Percentiles rank a stretch among this genome's conserved stretches.
Conservation (phyloP, 2,329 filamentous ascomycete species). For the Onygenales sp. region DNA sequence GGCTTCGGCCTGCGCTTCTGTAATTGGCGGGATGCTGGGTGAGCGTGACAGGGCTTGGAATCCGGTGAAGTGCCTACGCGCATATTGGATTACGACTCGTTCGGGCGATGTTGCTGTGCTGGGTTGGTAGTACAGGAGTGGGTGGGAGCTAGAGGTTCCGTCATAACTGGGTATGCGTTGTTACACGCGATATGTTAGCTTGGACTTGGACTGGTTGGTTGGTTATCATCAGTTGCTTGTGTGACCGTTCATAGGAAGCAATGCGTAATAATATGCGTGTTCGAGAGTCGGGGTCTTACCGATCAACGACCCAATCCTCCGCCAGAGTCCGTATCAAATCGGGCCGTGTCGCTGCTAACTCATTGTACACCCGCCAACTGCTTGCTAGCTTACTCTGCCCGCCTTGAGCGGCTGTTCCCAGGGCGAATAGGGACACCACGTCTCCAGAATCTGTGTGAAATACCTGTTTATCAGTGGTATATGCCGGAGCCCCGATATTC, state of each 20-base stretch:
- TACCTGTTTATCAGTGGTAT: slow-evolving; percentile 36
- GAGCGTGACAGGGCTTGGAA: slow-evolving; percentile 35
- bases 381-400: slow-evolving; percentile 46
- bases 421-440: slow-evolving; percentile 41
- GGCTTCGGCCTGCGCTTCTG: slow-evolving; percentile 44
- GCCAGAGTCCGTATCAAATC: slow-evolving; percentile 45
- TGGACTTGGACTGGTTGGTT: background rate
- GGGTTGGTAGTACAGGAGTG: slow-evolving; percentile 38
- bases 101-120: slow-evolving; percentile 38
- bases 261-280: no score
- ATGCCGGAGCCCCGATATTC: slow-evolving; percentile 34
- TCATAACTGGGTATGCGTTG: background rate
- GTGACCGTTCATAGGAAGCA: background rate
- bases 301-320: slow-evolving; percentile 40
- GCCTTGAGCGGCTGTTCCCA: slow-evolving; percentile 39
- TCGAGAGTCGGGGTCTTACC: slow-evolving; percentile 19
- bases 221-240: background rate
- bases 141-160: slow-evolving; percentile 23
- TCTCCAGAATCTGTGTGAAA: slow-evolving; percentile 51
- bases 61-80: slow-evolving; percentile 48
- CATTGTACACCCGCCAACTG: slow-evolving; percentile 46
- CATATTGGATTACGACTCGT: slow-evolving; percentile 52
- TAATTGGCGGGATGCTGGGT: slow-evolving; percentile 37
- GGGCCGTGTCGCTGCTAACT: slow-evolving; percentile 42
- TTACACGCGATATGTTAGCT: background rate